These are phyloP conservation scores for Solanum virginianum DNA, from an alignment of 257 asterid species.

Conservation along the genomic window DNA sequence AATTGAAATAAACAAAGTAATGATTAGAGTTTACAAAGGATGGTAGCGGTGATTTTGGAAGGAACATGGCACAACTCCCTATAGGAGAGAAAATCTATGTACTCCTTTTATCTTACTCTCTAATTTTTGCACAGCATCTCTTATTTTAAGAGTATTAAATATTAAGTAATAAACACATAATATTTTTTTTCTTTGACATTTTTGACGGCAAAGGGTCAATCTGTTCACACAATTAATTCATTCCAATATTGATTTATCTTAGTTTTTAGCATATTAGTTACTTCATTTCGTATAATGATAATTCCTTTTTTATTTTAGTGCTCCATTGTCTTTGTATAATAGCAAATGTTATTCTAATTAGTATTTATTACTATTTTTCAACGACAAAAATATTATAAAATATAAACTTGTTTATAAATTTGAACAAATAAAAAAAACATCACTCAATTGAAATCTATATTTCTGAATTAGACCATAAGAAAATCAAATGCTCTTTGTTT, in stretches of 20 bases:
- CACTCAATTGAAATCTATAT: no score
- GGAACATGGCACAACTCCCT: not conserved
- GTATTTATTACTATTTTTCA: no score
- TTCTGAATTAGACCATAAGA: not conserved
- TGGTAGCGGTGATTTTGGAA: not conserved
- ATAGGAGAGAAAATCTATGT: not conserved
- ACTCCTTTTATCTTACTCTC: not conserved
- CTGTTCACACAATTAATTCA: no score
- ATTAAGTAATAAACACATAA: not conserved
- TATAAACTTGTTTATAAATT: no score
- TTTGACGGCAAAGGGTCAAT: no score
- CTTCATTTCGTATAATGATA: not conserved
- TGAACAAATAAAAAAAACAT: no score
- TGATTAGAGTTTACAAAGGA: not conserved
- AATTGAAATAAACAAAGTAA: not conserved
- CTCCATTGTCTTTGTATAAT: no score
- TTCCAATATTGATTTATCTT: no score
- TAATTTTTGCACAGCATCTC: not conserved
- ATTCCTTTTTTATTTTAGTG: no score
- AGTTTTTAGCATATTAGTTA: no score
- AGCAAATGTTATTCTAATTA: no score
- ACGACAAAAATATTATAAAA: no score
- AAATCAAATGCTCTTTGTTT: not conserved
- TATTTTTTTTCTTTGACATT: not conserved
- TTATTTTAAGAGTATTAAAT: not conserved